These are phyloP conservation scores for Hansenula sp. DNA, from an alignment of 1,139 yeast genomes.

Conservation along the genomic window DNA sequence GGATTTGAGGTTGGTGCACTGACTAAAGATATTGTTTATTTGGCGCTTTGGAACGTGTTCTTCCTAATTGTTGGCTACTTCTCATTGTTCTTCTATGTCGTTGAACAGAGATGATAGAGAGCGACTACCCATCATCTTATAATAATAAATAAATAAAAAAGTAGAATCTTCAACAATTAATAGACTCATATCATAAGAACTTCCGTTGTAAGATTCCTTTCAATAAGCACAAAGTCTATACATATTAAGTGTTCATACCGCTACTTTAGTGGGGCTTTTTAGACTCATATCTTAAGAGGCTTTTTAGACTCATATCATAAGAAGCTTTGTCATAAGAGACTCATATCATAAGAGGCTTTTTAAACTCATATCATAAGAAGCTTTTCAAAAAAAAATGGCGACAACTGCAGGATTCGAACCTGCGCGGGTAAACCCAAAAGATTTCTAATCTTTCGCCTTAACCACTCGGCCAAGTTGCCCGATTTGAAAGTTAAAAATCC, in stretches of 20 bases:
- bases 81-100: slow-evolving; percentile 66
- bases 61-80: slow-evolving; percentile 70
- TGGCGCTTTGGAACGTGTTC: slow-evolving; percentile 44
- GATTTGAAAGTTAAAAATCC: no score
- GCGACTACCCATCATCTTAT: slow-evolving; percentile 3
- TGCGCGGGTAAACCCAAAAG: slow-evolving; percentile 48
- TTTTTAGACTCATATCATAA: no score
- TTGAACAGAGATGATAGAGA: slow-evolving; percentile 57
- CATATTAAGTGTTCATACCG: no score
- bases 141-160: background rate
- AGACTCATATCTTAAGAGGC: no score
- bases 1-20: slow-evolving; percentile 86
- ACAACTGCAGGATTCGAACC: slow-evolving; percentile 46
- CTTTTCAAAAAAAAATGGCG: slow-evolving; percentile 28
- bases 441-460: slow-evolving; percentile 52
- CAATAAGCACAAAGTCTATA: no score
- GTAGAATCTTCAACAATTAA: no score
- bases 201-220: no score
- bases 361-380: no score
- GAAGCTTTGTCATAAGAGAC: no score
- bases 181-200: no score
- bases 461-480: slow-evolving; percentile 52
- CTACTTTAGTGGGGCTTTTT: no score
- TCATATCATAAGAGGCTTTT: no score
- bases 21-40: slow-evolving; percentile 55